These are phyloP conservation scores for Phaeophleospora eucalypticola DNA, from an alignment of 2,329 filamentous ascomycete species.

Conservation along the genomic window DNA sequence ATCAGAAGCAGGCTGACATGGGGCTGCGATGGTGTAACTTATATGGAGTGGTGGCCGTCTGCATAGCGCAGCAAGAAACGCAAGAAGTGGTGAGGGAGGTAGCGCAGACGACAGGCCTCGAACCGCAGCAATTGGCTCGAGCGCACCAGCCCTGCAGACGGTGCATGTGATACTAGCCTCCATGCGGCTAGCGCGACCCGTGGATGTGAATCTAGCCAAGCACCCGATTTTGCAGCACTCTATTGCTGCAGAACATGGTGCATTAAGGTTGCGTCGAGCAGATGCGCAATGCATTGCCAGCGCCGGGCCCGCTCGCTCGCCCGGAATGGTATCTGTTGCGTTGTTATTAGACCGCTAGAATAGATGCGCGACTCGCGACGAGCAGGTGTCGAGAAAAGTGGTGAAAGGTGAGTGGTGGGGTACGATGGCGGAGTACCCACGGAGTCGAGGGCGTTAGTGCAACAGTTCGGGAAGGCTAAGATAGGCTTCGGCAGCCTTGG, in stretches of 20 bases:
- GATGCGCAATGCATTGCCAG: background rate
- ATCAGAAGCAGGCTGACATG: background rate
- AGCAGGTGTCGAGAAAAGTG: too few relatives aligned
- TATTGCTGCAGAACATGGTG: background rate
- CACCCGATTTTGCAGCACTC: too few relatives aligned
- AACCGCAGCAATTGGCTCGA: background rate
- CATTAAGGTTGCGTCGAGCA: background rate
- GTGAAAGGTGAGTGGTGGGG: background rate
- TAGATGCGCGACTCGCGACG: too few relatives aligned
- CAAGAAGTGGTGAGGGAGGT: too few relatives aligned
- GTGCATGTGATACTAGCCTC: background rate
- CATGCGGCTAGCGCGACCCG: background rate
- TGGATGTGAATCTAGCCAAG: background rate
- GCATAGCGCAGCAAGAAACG: background rate
- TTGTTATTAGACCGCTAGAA: too few relatives aligned
- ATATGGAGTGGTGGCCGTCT: background rate
- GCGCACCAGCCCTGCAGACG: background rate
- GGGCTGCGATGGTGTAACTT: background rate
- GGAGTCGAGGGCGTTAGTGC: too few relatives aligned
- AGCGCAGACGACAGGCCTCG: background rate
- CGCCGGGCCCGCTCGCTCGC: too few relatives aligned
- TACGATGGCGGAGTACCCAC: too few relatives aligned
- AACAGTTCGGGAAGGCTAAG: too few relatives aligned
- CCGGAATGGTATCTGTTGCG: too few relatives aligned
- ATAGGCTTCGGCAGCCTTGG: background rate